Base-by-base conservation (phyloP, 2,329 filamentous ascomycete species). In the Thielaviopsis populi region DNA sequence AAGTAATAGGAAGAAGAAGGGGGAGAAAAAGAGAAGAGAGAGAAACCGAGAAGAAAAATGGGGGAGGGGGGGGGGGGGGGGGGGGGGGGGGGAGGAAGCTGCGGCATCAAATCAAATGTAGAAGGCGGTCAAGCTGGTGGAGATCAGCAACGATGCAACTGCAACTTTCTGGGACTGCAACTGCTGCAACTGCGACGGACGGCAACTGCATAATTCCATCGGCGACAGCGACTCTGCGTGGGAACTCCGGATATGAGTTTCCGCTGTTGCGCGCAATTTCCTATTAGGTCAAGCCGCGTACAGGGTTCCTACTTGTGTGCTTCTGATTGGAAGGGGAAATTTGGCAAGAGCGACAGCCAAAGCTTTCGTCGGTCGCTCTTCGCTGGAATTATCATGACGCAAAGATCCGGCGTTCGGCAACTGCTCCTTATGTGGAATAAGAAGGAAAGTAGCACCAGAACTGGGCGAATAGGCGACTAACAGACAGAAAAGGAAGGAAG, bases 301-400 rank as follows among this genome's bases (percentile, higher is more conserved):
- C 53, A 37, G 27, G n/a, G 53, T 50, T 24, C n/a, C 42, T 13
- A 53, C 8, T 33, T 10, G 3, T n/a, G 2, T 8, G 17, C 27
- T 2, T n/a, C 53, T 33, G 17, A 27, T 30, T 54, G 27, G 11
- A 54, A 30, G 19, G 50, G 10, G 13, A 30, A n/a, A 15, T 13
- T 15, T 15, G 8, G 17, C 27, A 33, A 56, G 46, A 56, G 17
- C 27, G 24, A 19, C 53, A 37, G 37, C 7, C 15, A 33, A 37
- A 56, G 27, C 24, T 10, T 22, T n/a, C 30, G 53, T 56, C 53
- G 53, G 53, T 56, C 53, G n/a, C 30, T 56, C 27, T 37, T 56
- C 53, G 53, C 27, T 56, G 53, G 27, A 56, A 56, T 33, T 56
- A 56, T 37, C 50, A 56, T 56, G 50, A 54, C 33, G 50, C 50